Evolutionary conservation across 805 yeast species (phyloP).

Genomic region (Schwanniomyces yamadae): DNA sequence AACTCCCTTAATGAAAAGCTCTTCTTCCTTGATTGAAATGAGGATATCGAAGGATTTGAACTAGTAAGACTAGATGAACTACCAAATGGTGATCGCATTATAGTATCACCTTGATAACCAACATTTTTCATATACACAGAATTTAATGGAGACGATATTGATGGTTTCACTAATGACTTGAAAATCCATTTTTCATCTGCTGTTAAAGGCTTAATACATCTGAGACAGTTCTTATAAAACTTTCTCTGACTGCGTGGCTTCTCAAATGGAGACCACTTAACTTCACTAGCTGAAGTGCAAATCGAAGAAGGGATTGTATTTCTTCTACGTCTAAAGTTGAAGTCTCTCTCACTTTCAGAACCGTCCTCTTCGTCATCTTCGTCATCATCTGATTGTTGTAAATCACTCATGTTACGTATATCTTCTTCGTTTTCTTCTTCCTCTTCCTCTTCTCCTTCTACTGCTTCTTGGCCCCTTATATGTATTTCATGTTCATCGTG

Average conservation of each 20-base stretch:
- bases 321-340: constrained; percentile 4
- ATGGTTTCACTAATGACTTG: constrained; percentile 41
- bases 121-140: constrained; percentile 19
- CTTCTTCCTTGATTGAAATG: constrained; percentile 9
- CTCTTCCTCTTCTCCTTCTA: constrained; percentile 13
- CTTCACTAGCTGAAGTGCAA: constrained; percentile 14
- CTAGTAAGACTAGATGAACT: constrained; percentile 18
- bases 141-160: constrained; percentile 29
- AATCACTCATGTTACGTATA: constrained; percentile 25
- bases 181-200: constrained; percentile 56
- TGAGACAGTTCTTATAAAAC: constrained; percentile 49
- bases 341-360: constrained; percentile 11
- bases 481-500: constrained; percentile 4
- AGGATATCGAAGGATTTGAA: constrained; percentile 8
- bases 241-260: constrained; percentile 34
- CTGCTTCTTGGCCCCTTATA: constrained; percentile 13
- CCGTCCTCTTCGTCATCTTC: constrained; percentile 21
- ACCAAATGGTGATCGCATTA: constrained; percentile 8
- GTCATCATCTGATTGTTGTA: constrained; percentile 29
- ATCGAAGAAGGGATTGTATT: constrained; percentile 7
- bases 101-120: constrained; percentile 13
- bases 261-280: constrained; percentile 50
- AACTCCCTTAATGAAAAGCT: constrained; percentile 17
- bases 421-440: constrained; percentile 28
- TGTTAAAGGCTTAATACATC: constrained; percentile 56